Percentiles rank a stretch among this genome's conserved stretches.
phyloP scores from a whole-genome alignment of 148 eudicot species.

The Camellia sinensis region DNA sequence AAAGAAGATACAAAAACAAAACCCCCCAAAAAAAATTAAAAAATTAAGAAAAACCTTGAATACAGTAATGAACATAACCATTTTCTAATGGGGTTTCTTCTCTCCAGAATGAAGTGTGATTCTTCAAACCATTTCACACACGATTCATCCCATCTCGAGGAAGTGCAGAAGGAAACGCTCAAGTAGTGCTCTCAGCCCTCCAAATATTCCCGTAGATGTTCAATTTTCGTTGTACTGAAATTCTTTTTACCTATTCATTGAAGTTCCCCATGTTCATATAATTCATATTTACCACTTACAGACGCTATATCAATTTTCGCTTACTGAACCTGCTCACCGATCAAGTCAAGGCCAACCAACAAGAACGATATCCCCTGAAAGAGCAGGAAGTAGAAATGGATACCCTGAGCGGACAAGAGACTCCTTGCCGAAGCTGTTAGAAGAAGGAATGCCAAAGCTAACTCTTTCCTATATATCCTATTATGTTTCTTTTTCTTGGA shows the following conservation, averaged over 20 bases:
- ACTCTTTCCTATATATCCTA: slow-evolving; percentile 79
- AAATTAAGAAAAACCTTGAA: not conserved
- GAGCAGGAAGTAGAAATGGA: slow-evolving; percentile 95
- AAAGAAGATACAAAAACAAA: not conserved
- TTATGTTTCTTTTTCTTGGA: slow-evolving; percentile 70
- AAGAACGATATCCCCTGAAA: slow-evolving; percentile 91
- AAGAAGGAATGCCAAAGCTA: slow-evolving; percentile 74
- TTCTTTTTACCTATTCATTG: not conserved
- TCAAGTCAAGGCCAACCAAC: slow-evolving; percentile 88
- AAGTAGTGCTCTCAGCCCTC: slow-evolving; percentile 18
- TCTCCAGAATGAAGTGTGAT: slow-evolving; percentile 9
- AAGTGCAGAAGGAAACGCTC: slow-evolving; percentile 19
- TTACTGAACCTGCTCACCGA: slow-evolving; percentile 85
- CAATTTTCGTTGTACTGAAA: not conserved
- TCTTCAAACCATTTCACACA: not conserved
- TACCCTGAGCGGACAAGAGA: slow-evolving; percentile 90
- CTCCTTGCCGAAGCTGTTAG: slow-evolving; percentile 87
- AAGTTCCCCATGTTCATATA: slow-evolving; percentile 14
- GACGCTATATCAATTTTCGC: slow-evolving; percentile 15
- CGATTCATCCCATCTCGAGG: slow-evolving; percentile 9
- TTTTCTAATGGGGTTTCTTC: slow-evolving; percentile 6
- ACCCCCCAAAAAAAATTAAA: slow-evolving; percentile 6
- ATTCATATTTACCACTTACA: slow-evolving; percentile 26
- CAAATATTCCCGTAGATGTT: not conserved
- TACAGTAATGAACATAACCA: slow-evolving; percentile 19